Conservation (phyloP, 2,329 filamentous ascomycete species). For the Aspergillus versicolor region DNA sequence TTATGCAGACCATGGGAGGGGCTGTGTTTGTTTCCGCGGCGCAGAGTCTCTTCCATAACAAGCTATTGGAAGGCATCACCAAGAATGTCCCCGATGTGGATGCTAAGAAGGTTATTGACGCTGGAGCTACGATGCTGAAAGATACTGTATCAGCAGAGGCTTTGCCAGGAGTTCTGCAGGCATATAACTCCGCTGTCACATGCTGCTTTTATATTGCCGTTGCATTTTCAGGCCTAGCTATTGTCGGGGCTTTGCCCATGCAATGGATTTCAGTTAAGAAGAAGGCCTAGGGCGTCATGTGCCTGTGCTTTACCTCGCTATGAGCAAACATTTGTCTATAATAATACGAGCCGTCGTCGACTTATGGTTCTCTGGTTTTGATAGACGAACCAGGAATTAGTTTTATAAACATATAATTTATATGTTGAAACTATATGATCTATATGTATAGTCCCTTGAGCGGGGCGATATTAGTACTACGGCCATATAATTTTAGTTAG, state of each 20-base stretch:
- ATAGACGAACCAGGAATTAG: too few species aligned
- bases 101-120: not conserved
- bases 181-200: not conserved
- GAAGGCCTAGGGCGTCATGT: not conserved
- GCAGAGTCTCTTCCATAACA: conserved; percentile 41
- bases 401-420: too few species aligned
- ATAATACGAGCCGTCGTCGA: too few species aligned
- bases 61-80: conserved; percentile 15
- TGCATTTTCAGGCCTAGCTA: not conserved
- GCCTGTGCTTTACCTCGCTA: too few species aligned
- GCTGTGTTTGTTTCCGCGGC: conserved; percentile 32
- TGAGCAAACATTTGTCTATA: too few species aligned
- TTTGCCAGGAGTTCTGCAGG: not conserved
- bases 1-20: conserved; percentile 39
- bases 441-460: too few species aligned
- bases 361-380: too few species aligned
- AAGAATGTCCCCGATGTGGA: not conserved
- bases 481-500: too few species aligned
- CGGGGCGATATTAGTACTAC: too few species aligned
- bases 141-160: not conserved
- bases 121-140: not conserved
- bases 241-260: not conserved
- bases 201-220: not conserved
- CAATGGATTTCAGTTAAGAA: not conserved
- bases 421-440: too few species aligned